phyloP scores from a whole-genome alignment of 208 protist species.

The Crithidia bombi region DNA sequence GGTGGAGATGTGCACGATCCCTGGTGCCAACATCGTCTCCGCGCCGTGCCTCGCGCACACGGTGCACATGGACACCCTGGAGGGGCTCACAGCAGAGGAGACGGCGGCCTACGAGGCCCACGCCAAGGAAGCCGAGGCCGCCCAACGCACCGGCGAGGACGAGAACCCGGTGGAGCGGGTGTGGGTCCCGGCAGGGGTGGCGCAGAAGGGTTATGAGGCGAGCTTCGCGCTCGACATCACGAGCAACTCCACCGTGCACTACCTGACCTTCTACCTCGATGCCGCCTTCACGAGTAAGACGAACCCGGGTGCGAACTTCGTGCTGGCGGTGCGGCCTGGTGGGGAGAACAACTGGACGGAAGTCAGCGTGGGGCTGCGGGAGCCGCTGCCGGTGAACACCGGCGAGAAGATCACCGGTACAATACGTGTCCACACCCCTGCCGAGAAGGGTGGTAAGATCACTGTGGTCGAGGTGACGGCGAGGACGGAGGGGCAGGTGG shows the following conservation, averaged over 20 bases:
- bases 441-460: constrained; percentile 52
- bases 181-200: constrained; percentile 45
- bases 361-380: constrained; percentile 69
- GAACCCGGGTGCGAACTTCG: constrained; percentile 85
- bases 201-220: constrained; percentile 57
- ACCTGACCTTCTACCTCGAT: constrained; percentile 87
- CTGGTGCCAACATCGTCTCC: constrained; percentile 74
- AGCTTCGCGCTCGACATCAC: constrained; percentile 61
- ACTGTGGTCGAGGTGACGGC: constrained; percentile 73
- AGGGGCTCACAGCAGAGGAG: constrained; percentile 44
- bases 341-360: constrained; percentile 85
- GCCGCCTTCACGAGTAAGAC: constrained; percentile 73
- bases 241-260: constrained; percentile 77
- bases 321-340: constrained; percentile 80
- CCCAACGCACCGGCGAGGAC: constrained; percentile 14
- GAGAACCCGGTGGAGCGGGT: constrained; percentile 63
- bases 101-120: constrained; percentile 39
- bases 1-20: constrained; percentile 83
- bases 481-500: constrained; percentile 68
- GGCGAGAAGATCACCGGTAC: constrained; percentile 74
- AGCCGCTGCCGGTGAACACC: constrained; percentile 69
- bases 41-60: constrained; percentile 63
- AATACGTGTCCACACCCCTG: constrained; percentile 50
- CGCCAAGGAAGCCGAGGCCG: constrained; percentile 32
- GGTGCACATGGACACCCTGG: constrained; percentile 61